Conservation (phyloP, 2,329 filamentous ascomycete species). For the Malbranchea cinnamomea region DNA sequence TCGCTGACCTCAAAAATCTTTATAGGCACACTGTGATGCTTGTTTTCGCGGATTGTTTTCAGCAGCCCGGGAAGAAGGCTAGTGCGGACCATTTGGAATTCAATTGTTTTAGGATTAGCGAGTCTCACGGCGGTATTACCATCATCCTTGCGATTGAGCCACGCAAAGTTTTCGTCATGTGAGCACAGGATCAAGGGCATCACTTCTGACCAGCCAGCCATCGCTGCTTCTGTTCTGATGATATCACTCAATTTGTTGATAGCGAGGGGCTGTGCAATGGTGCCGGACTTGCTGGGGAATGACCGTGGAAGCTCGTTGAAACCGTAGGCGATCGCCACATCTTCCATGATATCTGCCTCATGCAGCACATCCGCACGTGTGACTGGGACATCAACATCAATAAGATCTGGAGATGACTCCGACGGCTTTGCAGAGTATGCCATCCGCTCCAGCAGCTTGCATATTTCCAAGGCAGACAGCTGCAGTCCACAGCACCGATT, state of each 20-base stretch:
- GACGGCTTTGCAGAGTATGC: slow-evolving; percentile 69
- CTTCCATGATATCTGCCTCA: slow-evolving; percentile 97
- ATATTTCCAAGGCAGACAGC: slow-evolving; percentile 59
- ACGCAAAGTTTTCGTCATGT: slow-evolving; percentile 94
- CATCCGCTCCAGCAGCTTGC: slow-evolving; percentile 75
- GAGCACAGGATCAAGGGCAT: slow-evolving; percentile 94
- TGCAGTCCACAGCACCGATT: slow-evolving; percentile 80
- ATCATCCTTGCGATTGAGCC: slow-evolving; percentile 82
- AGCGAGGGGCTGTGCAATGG: slow-evolving; percentile 69
- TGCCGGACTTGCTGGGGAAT: slow-evolving; percentile 72
- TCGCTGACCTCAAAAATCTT: slow-evolving; percentile 87
- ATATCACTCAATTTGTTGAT: slow-evolving; percentile 96
- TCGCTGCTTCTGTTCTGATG: slow-evolving; percentile 72
- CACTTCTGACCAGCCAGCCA: slow-evolving; percentile 92
- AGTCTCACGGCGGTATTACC: slow-evolving; percentile 69
- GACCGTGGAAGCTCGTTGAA: slow-evolving; percentile 89
- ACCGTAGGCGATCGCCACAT: slow-evolving; percentile 88
- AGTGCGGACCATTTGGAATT: slow-evolving; percentile 88
- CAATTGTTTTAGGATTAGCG: slow-evolving; percentile 81
- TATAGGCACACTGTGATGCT: slow-evolving; percentile 73
- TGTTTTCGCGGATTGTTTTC: slow-evolving; percentile 90
- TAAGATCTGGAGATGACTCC: slow-evolving; percentile 48
- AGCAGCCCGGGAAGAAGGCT: slow-evolving; percentile 72
- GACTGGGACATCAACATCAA: slow-evolving; percentile 71
- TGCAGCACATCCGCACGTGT: slow-evolving; percentile 91